A percentile compares a stretch with the other conserved stretches of the same genome.
phyloP scores from a whole-genome alignment of 2,329 filamentous ascomycete genomes.

The Trichophyton rubrum region DNA sequence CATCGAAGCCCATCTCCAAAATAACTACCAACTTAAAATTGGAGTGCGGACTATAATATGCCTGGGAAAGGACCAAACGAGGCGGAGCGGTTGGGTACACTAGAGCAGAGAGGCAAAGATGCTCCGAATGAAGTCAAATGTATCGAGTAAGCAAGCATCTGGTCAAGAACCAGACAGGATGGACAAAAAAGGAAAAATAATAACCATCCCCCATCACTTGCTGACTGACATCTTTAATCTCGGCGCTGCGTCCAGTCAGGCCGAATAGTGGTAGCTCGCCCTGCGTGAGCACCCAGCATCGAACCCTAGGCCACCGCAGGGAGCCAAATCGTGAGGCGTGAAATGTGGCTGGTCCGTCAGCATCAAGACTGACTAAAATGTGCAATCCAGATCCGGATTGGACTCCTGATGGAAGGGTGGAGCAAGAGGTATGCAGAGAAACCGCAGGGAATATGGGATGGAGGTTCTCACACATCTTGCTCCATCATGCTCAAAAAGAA shows the following conservation, averaged over 20 bases:
- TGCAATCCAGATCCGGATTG: background rate
- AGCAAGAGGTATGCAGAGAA: slow-evolving; percentile 1
- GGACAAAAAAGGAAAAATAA: background rate
- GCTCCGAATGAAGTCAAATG: background rate
- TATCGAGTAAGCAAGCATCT: background rate
- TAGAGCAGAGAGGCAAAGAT: background rate
- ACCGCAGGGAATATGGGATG: slow-evolving; percentile 2
- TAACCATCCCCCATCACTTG: background rate
- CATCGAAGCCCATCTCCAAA: slow-evolving; percentile 10
- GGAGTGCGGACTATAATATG: background rate
- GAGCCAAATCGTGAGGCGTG: slow-evolving; percentile 3
- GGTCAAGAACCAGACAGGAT: background rate
- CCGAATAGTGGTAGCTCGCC: background rate
- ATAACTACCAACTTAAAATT: background rate
- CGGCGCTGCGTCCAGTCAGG: slow-evolving; percentile 3
- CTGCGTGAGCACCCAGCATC: slow-evolving; percentile 1
- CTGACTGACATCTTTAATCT: background rate
- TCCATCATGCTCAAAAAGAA: slow-evolving; percentile 2
- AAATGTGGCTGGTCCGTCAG: slow-evolving; percentile 1
- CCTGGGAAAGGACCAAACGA: background rate
- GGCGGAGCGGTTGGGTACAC: slow-evolving; percentile 2
- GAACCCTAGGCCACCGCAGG: background rate
- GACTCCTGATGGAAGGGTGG: background rate
- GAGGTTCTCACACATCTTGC: slow-evolving; percentile 3
- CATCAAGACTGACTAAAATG: background rate